Conservation (phyloP, 768 basidiomycete genomes). For the Xerocomus spinulosus region DNA sequence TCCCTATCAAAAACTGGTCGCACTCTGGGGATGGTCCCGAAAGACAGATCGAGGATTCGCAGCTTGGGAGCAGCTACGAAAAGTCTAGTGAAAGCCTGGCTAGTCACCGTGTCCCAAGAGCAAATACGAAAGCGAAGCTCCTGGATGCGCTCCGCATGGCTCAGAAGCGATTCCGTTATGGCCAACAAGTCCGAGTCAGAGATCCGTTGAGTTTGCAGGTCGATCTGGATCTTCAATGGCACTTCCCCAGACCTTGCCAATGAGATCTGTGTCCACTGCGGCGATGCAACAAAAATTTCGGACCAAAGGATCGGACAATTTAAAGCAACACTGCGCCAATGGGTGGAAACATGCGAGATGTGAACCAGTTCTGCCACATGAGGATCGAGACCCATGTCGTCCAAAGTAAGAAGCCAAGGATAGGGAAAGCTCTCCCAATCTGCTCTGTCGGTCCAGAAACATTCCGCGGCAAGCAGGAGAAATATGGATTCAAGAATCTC, state of each 20-base stretch:
- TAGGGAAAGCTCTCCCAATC: too few species aligned
- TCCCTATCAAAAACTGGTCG: background rate
- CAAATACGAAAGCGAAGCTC: background rate
- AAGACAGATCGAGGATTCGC: background rate
- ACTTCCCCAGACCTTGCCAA: constrained; percentile 40
- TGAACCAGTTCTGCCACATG: background rate
- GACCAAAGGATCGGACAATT: background rate
- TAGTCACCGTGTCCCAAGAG: background rate
- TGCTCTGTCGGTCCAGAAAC: background rate
- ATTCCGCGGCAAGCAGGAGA: background rate
- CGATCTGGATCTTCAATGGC: constrained; percentile 10
- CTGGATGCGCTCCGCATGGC: background rate
- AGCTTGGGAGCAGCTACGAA: background rate
- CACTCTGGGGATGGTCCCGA: too few species aligned
- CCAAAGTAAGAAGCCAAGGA: too few species aligned
- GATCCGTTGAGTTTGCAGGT: too few species aligned
- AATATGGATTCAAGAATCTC: constrained; percentile 13
- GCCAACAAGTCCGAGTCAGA: too few species aligned
- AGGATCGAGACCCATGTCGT: too few species aligned
- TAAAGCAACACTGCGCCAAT: background rate
- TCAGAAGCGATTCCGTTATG: too few species aligned
- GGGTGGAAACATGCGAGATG: background rate
- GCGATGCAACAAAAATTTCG: constrained; percentile 25
- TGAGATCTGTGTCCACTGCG: constrained; percentile 37
- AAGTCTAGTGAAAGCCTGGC: background rate